A percentile compares a stretch with the other conserved stretches of the same genome.
Evolutionary conservation across 2,329 filamentous ascomycete species (phyloP).

Genomic region (Chalara sp.): DNA sequence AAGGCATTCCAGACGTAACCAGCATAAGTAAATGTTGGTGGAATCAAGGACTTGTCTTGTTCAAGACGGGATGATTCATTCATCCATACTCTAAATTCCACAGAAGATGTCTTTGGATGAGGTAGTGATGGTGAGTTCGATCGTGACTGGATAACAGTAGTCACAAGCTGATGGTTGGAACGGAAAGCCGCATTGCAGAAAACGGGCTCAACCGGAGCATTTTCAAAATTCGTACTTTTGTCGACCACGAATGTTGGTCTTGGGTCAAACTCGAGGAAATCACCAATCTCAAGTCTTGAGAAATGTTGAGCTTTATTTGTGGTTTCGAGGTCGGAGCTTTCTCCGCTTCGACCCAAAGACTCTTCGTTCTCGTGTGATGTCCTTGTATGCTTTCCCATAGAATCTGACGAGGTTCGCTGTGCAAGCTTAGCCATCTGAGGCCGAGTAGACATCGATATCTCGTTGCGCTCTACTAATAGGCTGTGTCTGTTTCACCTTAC

Average conservation of each 20-base stretch:
- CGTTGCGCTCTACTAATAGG: too few relatives aligned
- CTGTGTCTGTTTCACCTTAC: too few relatives aligned
- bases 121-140: conserved; percentile 10
- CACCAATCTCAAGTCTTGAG: conserved; percentile 48
- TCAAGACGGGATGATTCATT: conserved; percentile 30
- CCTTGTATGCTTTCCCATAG: too few relatives aligned
- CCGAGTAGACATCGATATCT: too few relatives aligned
- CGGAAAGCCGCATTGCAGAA: conserved; percentile 64
- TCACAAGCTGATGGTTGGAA: conserved; percentile 20
- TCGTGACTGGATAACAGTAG: conserved; percentile 1
- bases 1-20: conserved; percentile 63
- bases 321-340: too few relatives aligned
- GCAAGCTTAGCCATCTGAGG: too few relatives aligned
- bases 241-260: conserved; percentile 71
- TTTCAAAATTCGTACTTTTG: conserved; percentile 38
- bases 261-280: conserved; percentile 67
- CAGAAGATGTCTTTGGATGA: conserved; percentile 35
- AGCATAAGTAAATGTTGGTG: conserved; percentile 50
- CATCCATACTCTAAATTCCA: conserved; percentile 62
- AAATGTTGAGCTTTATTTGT: neutral
- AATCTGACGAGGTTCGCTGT: too few relatives aligned
- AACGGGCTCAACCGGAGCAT: conserved; percentile 46
- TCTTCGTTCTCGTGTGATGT: too few relatives aligned
- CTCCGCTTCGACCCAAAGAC: too few relatives aligned
- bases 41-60: conserved; percentile 26